Evolutionary conservation across 148 eudicot genomes (phyloP).

Genomic region (Gaultheria prostrata): DNA sequence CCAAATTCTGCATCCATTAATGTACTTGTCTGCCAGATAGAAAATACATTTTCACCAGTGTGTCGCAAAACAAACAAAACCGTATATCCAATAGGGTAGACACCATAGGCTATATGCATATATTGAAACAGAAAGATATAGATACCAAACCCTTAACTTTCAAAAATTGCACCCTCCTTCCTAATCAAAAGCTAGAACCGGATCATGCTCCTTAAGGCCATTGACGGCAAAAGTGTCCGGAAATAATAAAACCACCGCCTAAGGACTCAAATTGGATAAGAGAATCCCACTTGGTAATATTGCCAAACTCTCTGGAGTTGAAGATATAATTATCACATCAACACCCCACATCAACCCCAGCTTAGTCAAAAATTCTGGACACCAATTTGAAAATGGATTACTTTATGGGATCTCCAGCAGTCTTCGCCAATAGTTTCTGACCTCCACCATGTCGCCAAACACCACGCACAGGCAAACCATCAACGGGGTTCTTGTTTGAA

Average conservation of each 20-base stretch:
- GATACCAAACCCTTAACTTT: background rate
- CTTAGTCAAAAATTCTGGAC: conserved; percentile 1
- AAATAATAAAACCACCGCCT: background rate
- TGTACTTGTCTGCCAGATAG: background rate
- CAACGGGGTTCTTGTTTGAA: conserved; percentile 25
- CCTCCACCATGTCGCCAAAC: conserved; percentile 82
- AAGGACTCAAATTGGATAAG: background rate
- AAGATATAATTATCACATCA: background rate
- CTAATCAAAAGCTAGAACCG: background rate
- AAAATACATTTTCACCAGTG: background rate
- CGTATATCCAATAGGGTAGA: background rate
- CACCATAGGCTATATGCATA: background rate
- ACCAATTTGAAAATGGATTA: conserved; percentile 7
- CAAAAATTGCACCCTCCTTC: background rate
- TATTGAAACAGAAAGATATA: background rate
- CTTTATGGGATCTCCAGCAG: conserved; percentile 32
- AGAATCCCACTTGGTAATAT: background rate
- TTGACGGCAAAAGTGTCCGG: background rate
- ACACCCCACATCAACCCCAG: background rate
- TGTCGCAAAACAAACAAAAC: background rate
- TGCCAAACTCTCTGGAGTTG: background rate
- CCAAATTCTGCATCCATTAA: background rate
- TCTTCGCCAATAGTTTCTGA: conserved; percentile 53
- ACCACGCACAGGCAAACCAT: conserved; percentile 52
- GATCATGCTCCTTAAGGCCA: background rate